Percentiles rank a stretch among this genome's conserved stretches.
Conservation (phyloP, 169 alveolate genomes). For the Eimeria necatrix region DNA sequence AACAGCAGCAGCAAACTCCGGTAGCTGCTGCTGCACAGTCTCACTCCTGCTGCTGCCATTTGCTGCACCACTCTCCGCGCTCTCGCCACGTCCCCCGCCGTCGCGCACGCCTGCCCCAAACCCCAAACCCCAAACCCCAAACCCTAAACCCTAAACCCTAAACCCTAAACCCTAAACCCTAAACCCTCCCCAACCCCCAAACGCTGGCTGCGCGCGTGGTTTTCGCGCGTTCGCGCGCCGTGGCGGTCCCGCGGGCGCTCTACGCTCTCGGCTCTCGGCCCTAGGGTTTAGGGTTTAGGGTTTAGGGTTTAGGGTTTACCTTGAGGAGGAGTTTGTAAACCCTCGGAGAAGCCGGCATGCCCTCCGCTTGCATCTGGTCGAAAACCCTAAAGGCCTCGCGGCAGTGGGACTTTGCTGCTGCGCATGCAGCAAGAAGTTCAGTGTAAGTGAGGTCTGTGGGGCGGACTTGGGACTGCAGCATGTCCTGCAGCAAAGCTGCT, state of each 20-base stretch:
- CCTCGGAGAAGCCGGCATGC: constrained; percentile 80
- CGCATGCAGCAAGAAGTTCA: constrained; percentile 22
- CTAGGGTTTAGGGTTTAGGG: too few relatives aligned
- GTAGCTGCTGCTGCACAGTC: constrained; percentile 81
- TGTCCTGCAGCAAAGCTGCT: constrained; percentile 88
- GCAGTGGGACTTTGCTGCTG: constrained; percentile 84
- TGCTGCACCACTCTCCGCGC: constrained; percentile 85
- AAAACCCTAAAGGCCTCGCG: constrained; percentile 88
- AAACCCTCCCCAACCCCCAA: too few relatives aligned
- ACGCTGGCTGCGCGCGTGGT: background rate
- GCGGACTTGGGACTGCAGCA: constrained; percentile 82
- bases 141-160: constrained; percentile 81
- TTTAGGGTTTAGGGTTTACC: too few relatives aligned
- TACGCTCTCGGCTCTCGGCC: background rate
- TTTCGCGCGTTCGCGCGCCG: background rate
- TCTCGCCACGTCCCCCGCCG: constrained; percentile 84
- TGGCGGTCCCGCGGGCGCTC: background rate
- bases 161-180: too few relatives aligned
- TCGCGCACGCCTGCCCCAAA: too few relatives aligned
- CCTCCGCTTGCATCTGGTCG: constrained; percentile 88
- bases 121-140: too few relatives aligned
- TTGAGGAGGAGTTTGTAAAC: constrained; percentile 25
- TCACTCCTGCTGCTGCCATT: constrained; percentile 78
- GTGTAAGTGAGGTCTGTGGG: constrained; percentile 89
- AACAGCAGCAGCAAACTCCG: constrained; percentile 82